phyloP scores from a whole-genome alignment of 768 basidiomycete species.

The Xerocomellus intermedius region DNA sequence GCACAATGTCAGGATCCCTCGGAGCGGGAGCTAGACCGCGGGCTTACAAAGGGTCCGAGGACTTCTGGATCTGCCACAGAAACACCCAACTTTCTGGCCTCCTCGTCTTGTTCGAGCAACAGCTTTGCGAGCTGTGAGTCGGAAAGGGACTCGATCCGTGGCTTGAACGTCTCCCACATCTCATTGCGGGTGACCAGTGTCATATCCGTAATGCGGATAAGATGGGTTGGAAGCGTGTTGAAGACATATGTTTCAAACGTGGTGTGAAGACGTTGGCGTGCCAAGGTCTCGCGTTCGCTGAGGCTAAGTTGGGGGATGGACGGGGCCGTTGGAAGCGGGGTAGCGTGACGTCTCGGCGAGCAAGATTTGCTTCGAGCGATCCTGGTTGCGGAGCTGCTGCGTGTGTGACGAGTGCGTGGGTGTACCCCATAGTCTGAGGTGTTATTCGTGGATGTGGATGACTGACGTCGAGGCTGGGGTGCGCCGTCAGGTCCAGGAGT shows the following conservation, averaged over 20 bases:
- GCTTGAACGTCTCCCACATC: slow-evolving; percentile 19
- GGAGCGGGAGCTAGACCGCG: not conserved
- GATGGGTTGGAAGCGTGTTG: slow-evolving; percentile 25
- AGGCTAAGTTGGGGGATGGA: slow-evolving; percentile 21
- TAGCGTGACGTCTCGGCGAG: slow-evolving; percentile 21
- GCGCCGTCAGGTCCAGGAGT: slow-evolving; percentile 16
- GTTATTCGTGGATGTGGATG: slow-evolving; percentile 18
- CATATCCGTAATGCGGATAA: slow-evolving; percentile 24
- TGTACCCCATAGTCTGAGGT: slow-evolving; percentile 18
- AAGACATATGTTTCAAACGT: slow-evolving; percentile 27
- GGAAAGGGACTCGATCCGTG: slow-evolving; percentile 19
- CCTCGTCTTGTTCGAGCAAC: slow-evolving; percentile 24
- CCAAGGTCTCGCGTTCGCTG: slow-evolving; percentile 18
- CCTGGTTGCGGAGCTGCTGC: slow-evolving; percentile 20
- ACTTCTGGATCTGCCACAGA: slow-evolving; percentile 23
- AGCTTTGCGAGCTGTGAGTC: slow-evolving; percentile 25
- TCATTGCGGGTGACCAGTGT: slow-evolving; percentile 19
- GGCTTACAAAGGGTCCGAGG: slow-evolving; percentile 20
- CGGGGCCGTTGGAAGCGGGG: slow-evolving; percentile 12
- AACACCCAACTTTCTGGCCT: slow-evolving; percentile 20
- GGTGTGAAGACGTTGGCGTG: slow-evolving; percentile 19
- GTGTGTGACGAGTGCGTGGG: slow-evolving; percentile 15
- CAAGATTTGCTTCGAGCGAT: slow-evolving; percentile 15
- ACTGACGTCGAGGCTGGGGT: slow-evolving; percentile 19
- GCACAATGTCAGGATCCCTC: slow-evolving; percentile 3